These are phyloP conservation scores for Aspergillus mulundensis DNA, from an alignment of 495 filamentous ascomycete genomes.

Conservation along the genomic window DNA sequence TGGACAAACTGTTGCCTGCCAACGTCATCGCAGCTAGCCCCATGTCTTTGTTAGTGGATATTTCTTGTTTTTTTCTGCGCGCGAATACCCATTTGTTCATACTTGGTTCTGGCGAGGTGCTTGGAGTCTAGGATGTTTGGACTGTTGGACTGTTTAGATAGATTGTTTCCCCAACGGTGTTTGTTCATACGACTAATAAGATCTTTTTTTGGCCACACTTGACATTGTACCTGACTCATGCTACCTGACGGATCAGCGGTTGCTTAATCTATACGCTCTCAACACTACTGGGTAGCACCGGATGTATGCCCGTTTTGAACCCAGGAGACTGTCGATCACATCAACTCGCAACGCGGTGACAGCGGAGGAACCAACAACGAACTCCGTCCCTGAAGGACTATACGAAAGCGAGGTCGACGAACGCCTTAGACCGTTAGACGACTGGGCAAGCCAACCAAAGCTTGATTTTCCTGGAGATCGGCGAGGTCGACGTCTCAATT, in stretches of 20 bases:
- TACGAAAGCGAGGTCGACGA: neutral
- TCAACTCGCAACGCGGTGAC: neutral
- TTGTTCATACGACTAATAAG: neutral
- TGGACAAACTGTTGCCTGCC: too few relatives aligned
- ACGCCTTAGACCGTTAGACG: neutral
- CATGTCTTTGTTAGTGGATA: neutral
- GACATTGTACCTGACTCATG: neutral
- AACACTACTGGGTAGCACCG: neutral
- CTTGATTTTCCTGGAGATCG: neutral
- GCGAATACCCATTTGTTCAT: neutral
- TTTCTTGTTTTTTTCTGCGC: neutral
- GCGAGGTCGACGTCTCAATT: neutral
- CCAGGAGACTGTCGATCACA: neutral
- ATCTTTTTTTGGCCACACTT: neutral
- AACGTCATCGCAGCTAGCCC: too few relatives aligned
- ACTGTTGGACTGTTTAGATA: neutral
- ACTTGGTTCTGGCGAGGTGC: neutral
- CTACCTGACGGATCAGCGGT: neutral
- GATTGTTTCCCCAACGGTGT: neutral
- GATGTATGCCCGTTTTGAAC: neutral
- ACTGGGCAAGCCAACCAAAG: neutral
- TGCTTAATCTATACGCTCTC: neutral
- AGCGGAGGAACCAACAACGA: neutral
- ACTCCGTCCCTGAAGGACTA: neutral
- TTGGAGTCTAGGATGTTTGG: neutral